A percentile compares a stretch with the other conserved stretches of the same genome.
Evolutionary conservation across 805 yeast species (phyloP).

Genomic region (Candida morakotiae): DNA sequence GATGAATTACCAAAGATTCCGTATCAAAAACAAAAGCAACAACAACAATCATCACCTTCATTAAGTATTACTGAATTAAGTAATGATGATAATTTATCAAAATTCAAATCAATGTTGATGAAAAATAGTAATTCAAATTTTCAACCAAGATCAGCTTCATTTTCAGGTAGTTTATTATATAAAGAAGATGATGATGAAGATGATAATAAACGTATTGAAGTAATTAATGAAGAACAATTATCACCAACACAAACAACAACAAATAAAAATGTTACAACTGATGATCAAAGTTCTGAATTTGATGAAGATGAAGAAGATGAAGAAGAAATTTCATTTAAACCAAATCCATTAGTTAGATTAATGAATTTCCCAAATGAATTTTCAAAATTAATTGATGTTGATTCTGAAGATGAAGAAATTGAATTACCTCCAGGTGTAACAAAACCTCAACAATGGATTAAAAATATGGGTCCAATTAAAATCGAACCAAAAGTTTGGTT

Average conservation of each 20-base stretch:
- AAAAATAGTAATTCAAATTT: conserved; percentile 22
- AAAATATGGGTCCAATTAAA: conserved; percentile 87
- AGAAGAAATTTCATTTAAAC: conserved; percentile 6
- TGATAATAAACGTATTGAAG: conserved; percentile 29
- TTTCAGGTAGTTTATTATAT: conserved; percentile 29
- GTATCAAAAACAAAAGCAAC: too few relatives aligned
- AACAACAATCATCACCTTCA: too few relatives aligned
- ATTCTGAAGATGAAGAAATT: conserved; percentile 80
- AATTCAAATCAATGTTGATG: conserved; percentile 37
- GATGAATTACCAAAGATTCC: conserved; percentile 71
- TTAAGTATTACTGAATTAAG: conserved; percentile 8
- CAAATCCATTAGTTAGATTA: conserved; percentile 15
- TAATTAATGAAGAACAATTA: conserved; percentile 34
- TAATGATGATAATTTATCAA: conserved; percentile 40
- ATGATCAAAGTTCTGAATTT: conserved; percentile 23
- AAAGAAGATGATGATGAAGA: conserved; percentile 11
- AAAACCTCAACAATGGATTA: conserved; percentile 73
- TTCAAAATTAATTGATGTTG: conserved; percentile 53
- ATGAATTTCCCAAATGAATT: conserved; percentile 24
- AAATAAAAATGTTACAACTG: conserved; percentile 10
- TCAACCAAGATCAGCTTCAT: conserved; percentile 36
- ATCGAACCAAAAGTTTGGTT: conserved; percentile 98
- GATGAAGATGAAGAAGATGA: conserved; percentile 28
- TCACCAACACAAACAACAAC: conserved; percentile 1
- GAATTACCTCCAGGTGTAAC: conserved; percentile 85